Evolutionary conservation across 352 stramenopile genomes (phyloP).

Genomic region (Phytophthora agathidicida): DNA sequence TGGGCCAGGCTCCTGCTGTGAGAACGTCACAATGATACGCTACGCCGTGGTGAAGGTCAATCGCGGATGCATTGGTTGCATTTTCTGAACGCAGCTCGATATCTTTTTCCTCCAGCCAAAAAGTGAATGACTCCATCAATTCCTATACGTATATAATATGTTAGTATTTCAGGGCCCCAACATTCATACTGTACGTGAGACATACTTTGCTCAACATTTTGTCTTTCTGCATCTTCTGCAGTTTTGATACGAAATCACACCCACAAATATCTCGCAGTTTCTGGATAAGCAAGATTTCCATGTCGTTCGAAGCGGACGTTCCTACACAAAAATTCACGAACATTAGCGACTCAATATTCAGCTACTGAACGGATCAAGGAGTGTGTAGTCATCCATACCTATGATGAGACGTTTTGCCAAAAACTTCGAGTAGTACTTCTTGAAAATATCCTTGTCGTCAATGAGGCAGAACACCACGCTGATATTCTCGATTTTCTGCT

Average conservation of each 20-base stretch:
- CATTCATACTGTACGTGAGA: too few species aligned
- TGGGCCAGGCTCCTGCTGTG: slow-evolving; percentile 84
- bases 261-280: slow-evolving; percentile 88
- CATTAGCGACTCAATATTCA: background rate
- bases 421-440: slow-evolving; percentile 90
- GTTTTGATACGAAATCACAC: slow-evolving; percentile 87
- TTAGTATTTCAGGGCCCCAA: too few species aligned
- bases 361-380: background rate
- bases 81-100: slow-evolving; percentile 45
- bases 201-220: slow-evolving; percentile 84
- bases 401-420: slow-evolving; percentile 86
- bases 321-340: slow-evolving; percentile 24
- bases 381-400: slow-evolving; percentile 39
- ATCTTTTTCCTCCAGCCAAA: slow-evolving; percentile 77
- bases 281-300: slow-evolving; percentile 81
- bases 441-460: slow-evolving; percentile 91
- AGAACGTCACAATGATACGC: slow-evolving; percentile 82
- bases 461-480: slow-evolving; percentile 89
- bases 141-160: slow-evolving; percentile 45
- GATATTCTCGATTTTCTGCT: slow-evolving; percentile 85
- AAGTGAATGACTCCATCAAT: slow-evolving; percentile 62
- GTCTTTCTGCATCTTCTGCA: slow-evolving; percentile 91
- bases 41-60: slow-evolving; percentile 64
- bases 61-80: slow-evolving; percentile 41
- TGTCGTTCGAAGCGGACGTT: slow-evolving; percentile 73